These are phyloP conservation scores for Cladosporium sp. DNA, from an alignment of 2,329 filamentous ascomycete genomes.

Conservation along the genomic window DNA sequence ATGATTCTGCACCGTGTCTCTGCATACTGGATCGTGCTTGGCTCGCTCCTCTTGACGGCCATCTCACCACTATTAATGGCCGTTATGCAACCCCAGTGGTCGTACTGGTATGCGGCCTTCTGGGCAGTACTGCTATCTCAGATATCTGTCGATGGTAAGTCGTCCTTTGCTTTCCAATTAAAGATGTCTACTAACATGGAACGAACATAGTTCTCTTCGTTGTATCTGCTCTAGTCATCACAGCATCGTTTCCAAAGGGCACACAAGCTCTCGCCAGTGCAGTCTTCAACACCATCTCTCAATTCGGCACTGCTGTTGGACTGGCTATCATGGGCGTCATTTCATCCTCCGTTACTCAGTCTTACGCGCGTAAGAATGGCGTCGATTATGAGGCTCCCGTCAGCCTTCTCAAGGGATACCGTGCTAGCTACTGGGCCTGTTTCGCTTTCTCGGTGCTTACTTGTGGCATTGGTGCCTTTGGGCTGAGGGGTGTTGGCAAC, in stretches of 20 bases:
- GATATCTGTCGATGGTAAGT: too few species aligned
- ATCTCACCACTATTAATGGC: conserved; percentile 45
- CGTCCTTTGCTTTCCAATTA: neutral
- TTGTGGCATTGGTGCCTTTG: too few species aligned
- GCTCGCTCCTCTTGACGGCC: conserved; percentile 19
- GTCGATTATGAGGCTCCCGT: conserved; percentile 23
- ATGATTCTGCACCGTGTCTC: conserved; percentile 14
- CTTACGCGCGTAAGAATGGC: neutral
- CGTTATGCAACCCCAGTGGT: conserved; percentile 41
- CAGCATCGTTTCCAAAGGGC: conserved; percentile 32
- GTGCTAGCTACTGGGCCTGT: conserved; percentile 36
- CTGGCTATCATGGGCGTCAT: conserved; percentile 26
- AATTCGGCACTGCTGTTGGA: conserved; percentile 41
- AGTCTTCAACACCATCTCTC: conserved; percentile 42
- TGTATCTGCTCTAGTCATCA: too few species aligned
- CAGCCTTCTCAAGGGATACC: conserved; percentile 34
- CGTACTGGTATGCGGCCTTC: conserved; percentile 40
- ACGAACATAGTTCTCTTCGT: too few species aligned
- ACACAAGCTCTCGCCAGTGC: conserved; percentile 42
- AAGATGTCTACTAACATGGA: neutral
- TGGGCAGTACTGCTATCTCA: too few species aligned
- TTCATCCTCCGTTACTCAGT: neutral
- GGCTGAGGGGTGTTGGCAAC: too few species aligned
- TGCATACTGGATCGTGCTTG: conserved; percentile 19
- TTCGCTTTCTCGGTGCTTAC: too few species aligned